A percentile compares a stretch with the other conserved stretches of the same genome.
phyloP scores from a whole-genome alignment of 2,329 filamentous ascomycete genomes.

The Colletotrichum costaricense region DNA sequence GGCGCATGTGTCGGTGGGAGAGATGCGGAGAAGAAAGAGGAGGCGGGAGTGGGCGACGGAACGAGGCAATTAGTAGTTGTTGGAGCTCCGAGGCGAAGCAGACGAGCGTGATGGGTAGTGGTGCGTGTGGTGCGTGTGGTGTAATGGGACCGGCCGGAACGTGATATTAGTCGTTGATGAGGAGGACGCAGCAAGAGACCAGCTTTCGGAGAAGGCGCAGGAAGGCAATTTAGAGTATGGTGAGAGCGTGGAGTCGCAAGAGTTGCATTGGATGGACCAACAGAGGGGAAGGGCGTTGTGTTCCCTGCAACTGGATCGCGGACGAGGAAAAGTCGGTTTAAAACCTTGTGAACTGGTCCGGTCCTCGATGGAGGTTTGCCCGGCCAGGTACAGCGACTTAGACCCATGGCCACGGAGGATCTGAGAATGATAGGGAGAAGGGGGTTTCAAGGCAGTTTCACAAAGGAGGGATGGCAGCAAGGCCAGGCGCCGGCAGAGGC shows the following conservation, averaged over 20 bases:
- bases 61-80: slow-evolving; percentile 35
- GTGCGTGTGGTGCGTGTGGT: slow-evolving; percentile 11
- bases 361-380: slow-evolving; percentile 27
- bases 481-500: slow-evolving; percentile 7
- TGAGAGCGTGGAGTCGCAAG: slow-evolving; percentile 32
- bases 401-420: slow-evolving; percentile 30
- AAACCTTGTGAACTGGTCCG: slow-evolving; percentile 38
- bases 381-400: slow-evolving; percentile 34
- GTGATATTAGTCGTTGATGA: slow-evolving; percentile 14
- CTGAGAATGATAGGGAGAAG: slow-evolving; percentile 34
- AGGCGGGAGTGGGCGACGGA: slow-evolving; percentile 32
- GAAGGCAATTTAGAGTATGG: slow-evolving; percentile 33
- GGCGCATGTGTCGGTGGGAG: slow-evolving; percentile 34
- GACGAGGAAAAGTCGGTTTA: slow-evolving; percentile 49
- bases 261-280: slow-evolving; percentile 33
- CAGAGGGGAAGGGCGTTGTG: slow-evolving; percentile 29
- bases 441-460: slow-evolving; percentile 35
- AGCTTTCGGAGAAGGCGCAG: slow-evolving; percentile 29
- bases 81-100: slow-evolving; percentile 30
- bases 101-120: slow-evolving; percentile 12
- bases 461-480: slow-evolving; percentile 21
- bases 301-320: slow-evolving; percentile 37
- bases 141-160: slow-evolving; percentile 33
- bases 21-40: slow-evolving; percentile 36
- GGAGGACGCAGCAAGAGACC: neutral